phyloP scores from a whole-genome alignment of 2,329 filamentous ascomycete genomes.

The Neofusicoccum kwambonambiense region DNA sequence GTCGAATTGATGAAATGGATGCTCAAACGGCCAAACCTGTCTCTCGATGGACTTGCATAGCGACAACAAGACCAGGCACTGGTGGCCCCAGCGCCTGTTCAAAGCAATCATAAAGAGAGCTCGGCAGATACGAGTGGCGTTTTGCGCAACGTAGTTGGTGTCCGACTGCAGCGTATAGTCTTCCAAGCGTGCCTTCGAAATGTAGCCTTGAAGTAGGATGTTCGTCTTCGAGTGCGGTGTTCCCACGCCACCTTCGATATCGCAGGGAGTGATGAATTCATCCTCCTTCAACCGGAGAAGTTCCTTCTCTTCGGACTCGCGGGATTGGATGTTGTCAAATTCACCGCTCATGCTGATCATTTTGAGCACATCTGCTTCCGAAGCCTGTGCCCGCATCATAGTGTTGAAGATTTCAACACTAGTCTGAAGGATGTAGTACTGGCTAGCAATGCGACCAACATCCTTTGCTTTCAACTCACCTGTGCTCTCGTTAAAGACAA shows the following conservation, averaged over 20 bases:
- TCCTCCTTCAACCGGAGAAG: slow-evolving; percentile 71
- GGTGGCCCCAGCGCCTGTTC: slow-evolving; percentile 92
- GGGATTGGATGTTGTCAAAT: slow-evolving; percentile 93
- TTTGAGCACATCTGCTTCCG: slow-evolving; percentile 86
- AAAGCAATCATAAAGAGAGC: slow-evolving; percentile 97
- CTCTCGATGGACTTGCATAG: slow-evolving; percentile 97
- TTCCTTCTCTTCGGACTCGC: slow-evolving; percentile 88
- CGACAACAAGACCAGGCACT: slow-evolving; percentile 86
- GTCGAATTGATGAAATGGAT: slow-evolving; percentile 94
- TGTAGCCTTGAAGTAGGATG: slow-evolving; percentile 89
- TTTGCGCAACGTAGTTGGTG: slow-evolving; percentile 91
- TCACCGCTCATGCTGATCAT: slow-evolving; percentile 99
- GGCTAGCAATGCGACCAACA: slow-evolving; percentile 92
- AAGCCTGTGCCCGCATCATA: slow-evolving; percentile 83
- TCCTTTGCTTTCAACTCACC: slow-evolving; percentile 94
- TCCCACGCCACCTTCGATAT: slow-evolving; percentile 67
- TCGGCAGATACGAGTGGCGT: slow-evolving; percentile 89
- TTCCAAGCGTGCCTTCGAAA: slow-evolving; percentile 81
- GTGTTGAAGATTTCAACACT: slow-evolving; percentile 96
- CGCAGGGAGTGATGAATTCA: slow-evolving; percentile 62
- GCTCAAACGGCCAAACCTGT: slow-evolving; percentile 90
- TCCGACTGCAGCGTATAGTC: slow-evolving; percentile 94
- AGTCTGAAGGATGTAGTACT: slow-evolving; percentile 91
- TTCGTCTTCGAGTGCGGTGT: slow-evolving; percentile 89
- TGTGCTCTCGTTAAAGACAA: slow-evolving; percentile 93